Percentiles rank a stretch among this genome's conserved stretches.
Evolutionary conservation across 148 eudicot genomes (phyloP).

Genomic region (Vaccinium myrtillus): DNA sequence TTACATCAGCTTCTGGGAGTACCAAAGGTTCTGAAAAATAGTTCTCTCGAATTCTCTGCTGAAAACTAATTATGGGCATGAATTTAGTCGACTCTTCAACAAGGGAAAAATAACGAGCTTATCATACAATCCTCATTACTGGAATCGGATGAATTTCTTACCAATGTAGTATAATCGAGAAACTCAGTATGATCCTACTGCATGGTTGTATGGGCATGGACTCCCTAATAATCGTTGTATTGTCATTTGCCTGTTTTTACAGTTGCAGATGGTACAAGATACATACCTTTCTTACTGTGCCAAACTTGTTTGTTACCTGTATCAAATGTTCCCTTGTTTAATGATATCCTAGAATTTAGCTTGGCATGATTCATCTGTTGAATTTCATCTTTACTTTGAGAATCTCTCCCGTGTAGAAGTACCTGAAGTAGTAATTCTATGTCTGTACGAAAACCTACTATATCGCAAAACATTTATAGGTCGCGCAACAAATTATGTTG

Average conservation of each 20-base stretch:
- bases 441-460: neutral
- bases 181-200: neutral
- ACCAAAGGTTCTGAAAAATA: conserved; percentile 43
- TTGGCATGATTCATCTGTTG: neutral
- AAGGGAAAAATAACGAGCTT: neutral
- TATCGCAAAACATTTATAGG: neutral
- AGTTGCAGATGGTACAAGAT: neutral
- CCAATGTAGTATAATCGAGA: neutral
- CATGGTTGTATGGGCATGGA: neutral
- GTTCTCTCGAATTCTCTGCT: conserved; percentile 9
- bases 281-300: neutral
- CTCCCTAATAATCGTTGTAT: neutral
- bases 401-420: neutral
- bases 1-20: conserved; percentile 57
- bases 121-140: neutral
- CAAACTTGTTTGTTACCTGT: neutral
- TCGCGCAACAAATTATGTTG: neutral
- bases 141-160: neutral
- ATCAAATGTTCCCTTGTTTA: neutral
- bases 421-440: neutral
- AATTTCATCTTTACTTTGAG: neutral
- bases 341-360: neutral
- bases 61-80: neutral
- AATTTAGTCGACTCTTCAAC: neutral
- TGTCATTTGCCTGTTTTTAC: neutral